A percentile compares a stretch with the other conserved stretches of the same genome.
Evolutionary conservation across 2,329 filamentous ascomycete genomes (phyloP).

Genomic region (Aspergillus sp.): DNA sequence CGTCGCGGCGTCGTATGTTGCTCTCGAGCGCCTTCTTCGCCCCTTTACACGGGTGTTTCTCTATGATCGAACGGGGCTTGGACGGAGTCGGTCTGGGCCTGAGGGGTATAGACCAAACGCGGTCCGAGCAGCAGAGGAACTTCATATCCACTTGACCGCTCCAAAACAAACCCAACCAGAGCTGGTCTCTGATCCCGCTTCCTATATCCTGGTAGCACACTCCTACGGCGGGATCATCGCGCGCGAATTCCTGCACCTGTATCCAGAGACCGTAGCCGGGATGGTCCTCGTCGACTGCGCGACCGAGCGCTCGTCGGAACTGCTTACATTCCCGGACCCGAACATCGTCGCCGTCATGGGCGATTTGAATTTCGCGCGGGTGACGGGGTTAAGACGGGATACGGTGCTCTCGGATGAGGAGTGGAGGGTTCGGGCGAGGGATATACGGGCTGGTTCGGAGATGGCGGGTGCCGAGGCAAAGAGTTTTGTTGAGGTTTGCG

Average conservation of each 20-base stretch:
- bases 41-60: slow-evolving; percentile 35
- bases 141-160: slow-evolving; percentile 34
- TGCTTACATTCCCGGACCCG: slow-evolving; percentile 37
- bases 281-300: slow-evolving; percentile 45
- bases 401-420: slow-evolving; percentile 38
- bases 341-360: slow-evolving; percentile 38
- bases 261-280: slow-evolving; percentile 34
- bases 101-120: slow-evolving; percentile 22
- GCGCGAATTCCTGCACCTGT: slow-evolving; percentile 44
- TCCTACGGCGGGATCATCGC: slow-evolving; percentile 48
- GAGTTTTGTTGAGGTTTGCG: slow-evolving; percentile 30
- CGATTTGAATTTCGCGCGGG: slow-evolving; percentile 34
- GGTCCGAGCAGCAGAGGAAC: slow-evolving; percentile 34
- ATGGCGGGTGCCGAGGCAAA: slow-evolving; percentile 27
- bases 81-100: slow-evolving; percentile 35
- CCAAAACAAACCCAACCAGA: neutral
- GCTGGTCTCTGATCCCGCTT: too few species aligned
- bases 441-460: slow-evolving; percentile 32
- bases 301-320: slow-evolving; percentile 38
- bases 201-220: slow-evolving; percentile 42
- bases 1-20: slow-evolving; percentile 38
- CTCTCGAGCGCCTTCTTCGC: slow-evolving; percentile 36
- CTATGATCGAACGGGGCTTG: slow-evolving; percentile 47
- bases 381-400: slow-evolving; percentile 37
- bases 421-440: slow-evolving; percentile 38